Base-by-base conservation (phyloP, 1,284 basidiomycete genomes). In the Papiliotrema nemorosa region DNA sequence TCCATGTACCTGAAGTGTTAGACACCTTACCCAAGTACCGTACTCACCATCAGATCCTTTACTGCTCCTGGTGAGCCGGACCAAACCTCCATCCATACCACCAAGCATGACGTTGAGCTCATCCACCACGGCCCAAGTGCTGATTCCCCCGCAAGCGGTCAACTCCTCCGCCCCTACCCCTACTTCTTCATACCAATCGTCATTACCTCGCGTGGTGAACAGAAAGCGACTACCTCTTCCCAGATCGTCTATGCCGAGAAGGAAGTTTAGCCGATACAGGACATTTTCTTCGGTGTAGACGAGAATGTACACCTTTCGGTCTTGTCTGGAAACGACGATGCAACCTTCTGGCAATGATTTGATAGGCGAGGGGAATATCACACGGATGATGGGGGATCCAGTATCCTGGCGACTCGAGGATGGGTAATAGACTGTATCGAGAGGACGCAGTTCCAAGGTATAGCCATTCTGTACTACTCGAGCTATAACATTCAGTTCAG, bases 291-390 rank as follows among this genome's bases (percentile, higher is more conserved):
- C 73, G 0, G 88, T 87, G 24, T 87, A 78, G 0, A 82, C 83
- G 34, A 90, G 63, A 16, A 93, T 68, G 67, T 89, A 86, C 7
- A 93, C 73, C 59, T 84, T 80, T 9, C 80, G 75, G 5, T 79
- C 76, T 36, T 81, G 77, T 7, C 45, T 29, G 64, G 79, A 84
- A 14, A 84, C 67, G 54, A 86, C 78, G 48, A 90, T 70, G 49
- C 62, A 62, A 25, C 57, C 58, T 14, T 59, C 51, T 34, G 79
- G 76, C 20, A 85, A 79, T 7, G 63, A 44, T 16, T 87, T 71
- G 34, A 92, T 74, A n/a, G 79, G 67, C 18, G 85, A 82, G 24
- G 89, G 87, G 59, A 91, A 88, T 55, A 86, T 78, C 63, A 92
- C 83, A 47, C 88, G 83, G 53, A 90, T 77, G 12, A 85, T 82